phyloP scores from a whole-genome alignment of 202 grass and related monocot species.

The Setaria italica region DNA sequence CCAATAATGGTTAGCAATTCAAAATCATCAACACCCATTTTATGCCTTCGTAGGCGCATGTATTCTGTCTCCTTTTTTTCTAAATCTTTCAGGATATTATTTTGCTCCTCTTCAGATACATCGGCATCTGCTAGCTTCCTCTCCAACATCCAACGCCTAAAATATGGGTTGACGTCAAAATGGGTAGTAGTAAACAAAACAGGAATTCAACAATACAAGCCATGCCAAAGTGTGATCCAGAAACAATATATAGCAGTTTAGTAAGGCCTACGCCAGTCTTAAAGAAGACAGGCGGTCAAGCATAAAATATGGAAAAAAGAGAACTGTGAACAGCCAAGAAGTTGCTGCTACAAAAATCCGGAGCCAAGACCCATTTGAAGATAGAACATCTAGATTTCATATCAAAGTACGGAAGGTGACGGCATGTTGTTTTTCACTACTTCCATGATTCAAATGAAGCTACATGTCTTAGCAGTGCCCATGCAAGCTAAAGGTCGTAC shows the following conservation, averaged over 20 bases:
- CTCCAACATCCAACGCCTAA: slow-evolving; percentile 71
- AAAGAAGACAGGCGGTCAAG: background rate
- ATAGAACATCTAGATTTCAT: background rate
- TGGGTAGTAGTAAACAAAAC: slow-evolving; percentile 33
- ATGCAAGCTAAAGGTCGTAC: background rate
- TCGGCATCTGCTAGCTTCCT: slow-evolving; percentile 80
- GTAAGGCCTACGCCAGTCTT: background rate
- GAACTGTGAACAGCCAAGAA: slow-evolving; percentile 19
- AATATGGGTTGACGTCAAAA: slow-evolving; percentile 44
- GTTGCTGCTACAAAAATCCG: background rate
- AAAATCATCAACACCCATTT: slow-evolving; percentile 93
- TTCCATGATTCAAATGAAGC: background rate
- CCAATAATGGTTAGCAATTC: slow-evolving; percentile 85
- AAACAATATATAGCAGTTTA: slow-evolving; percentile 10
- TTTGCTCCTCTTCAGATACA: slow-evolving; percentile 79
- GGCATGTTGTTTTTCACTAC: background rate
- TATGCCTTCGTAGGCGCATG: slow-evolving; percentile 74
- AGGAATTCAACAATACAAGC: background rate
- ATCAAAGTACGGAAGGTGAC: background rate
- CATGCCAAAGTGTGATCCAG: background rate
- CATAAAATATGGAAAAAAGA: slow-evolving; percentile 19
- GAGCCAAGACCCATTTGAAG: background rate
- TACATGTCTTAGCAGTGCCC: background rate
- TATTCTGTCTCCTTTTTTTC: slow-evolving; percentile 83
- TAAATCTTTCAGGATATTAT: slow-evolving; percentile 70